phyloP scores from a whole-genome alignment of 306 rosid genomes.

The Neltuma alba region DNA sequence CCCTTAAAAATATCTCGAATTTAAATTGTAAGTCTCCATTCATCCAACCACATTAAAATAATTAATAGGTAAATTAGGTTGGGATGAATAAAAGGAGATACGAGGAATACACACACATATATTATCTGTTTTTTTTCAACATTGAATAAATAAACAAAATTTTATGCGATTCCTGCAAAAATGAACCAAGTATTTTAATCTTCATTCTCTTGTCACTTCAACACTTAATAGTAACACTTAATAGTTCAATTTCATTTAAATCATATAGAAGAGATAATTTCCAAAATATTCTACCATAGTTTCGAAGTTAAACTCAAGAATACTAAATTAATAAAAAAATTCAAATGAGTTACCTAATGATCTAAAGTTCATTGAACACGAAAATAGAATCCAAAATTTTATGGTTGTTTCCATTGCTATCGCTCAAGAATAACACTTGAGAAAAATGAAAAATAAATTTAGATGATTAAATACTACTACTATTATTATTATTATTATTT shows the following conservation, averaged over 20 bases:
- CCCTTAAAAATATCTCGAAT: background rate
- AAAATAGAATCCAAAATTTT: background rate
- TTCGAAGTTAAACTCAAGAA: too few species aligned
- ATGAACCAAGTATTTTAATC: too few species aligned
- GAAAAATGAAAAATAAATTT: background rate
- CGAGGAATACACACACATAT: background rate
- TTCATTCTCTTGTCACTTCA: too few species aligned
- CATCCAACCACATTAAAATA: too few species aligned
- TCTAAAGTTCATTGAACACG: too few species aligned
- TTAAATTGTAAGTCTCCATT: background rate
- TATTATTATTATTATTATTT: background rate
- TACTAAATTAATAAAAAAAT: too few species aligned
- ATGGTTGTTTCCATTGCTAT: background rate
- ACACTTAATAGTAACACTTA: too few species aligned
- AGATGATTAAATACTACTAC: background rate
- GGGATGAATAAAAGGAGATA: background rate
- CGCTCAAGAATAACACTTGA: background rate
- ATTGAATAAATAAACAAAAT: background rate
- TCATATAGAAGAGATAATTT: too few species aligned
- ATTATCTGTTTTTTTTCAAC: background rate
- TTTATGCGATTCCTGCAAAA: background rate
- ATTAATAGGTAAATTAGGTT: background rate
- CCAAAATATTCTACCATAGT: too few species aligned
- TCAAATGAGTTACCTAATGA: background rate
- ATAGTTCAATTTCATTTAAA: too few species aligned